Conservation (phyloP, 2,329 filamentous ascomycete species). For the Sporothrix humicola region DNA sequence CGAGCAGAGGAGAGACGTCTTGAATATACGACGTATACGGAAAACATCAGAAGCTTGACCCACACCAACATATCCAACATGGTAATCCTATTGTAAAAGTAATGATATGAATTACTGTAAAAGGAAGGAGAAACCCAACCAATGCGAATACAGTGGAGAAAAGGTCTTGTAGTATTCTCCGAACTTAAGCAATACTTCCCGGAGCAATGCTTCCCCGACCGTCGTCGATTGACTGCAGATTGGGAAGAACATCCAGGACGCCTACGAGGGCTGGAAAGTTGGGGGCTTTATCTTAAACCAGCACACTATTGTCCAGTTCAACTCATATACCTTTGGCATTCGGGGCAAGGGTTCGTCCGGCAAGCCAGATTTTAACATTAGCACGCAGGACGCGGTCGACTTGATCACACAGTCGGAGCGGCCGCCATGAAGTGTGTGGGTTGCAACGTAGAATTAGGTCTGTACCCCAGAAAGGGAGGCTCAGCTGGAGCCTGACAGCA, state of each 20-base stretch:
- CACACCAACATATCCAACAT: neutral
- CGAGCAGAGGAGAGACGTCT: neutral
- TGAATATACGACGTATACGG: neutral
- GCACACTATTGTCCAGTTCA: neutral
- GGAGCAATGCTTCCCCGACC: neutral
- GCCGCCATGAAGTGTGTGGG: neutral
- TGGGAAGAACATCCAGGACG: neutral
- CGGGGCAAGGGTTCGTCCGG: neutral
- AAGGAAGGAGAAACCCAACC: neutral
- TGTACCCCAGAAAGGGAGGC: neutral
- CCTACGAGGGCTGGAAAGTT: neutral
- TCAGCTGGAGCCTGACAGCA: neutral
- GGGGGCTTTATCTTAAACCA: neutral
- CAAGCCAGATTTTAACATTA: neutral
- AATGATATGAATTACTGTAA: neutral
- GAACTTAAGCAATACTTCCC: neutral
- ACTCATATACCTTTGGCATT: neutral
- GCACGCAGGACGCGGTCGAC: neutral
- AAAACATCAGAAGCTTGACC: neutral
- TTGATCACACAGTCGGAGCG: neutral
- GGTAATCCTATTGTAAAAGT: neutral
- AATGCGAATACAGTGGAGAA: neutral
- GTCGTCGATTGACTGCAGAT: neutral
- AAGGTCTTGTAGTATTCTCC: slow-evolving; percentile 1
- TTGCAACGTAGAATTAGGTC: no score